phyloP scores from a whole-genome alignment of 805 yeast species.

The Cyberlindnera petersonii region DNA sequence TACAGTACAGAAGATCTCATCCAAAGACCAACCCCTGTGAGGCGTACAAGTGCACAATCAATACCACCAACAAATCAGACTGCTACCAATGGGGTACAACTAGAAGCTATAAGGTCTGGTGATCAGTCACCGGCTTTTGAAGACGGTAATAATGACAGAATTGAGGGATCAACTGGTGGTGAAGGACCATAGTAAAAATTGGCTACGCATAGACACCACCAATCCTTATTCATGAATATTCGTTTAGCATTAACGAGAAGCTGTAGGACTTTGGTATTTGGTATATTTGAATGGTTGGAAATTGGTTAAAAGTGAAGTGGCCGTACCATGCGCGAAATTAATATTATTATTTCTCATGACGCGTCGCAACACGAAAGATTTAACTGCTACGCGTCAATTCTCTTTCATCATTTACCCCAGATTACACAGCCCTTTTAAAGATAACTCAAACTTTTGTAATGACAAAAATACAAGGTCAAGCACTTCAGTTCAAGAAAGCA shows the following conservation, averaged over 20 bases:
- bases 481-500: slow-evolving; percentile 38
- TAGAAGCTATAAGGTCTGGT: slow-evolving; percentile 4
- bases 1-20: slow-evolving; percentile 20
- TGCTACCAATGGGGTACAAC: neutral
- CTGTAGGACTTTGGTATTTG: no score
- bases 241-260: no score
- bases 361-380: slow-evolving; percentile 5
- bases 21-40: slow-evolving; percentile 10
- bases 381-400: no score
- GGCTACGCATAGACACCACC: no score
- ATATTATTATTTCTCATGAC: neutral
- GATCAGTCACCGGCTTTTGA: slow-evolving; percentile 1
- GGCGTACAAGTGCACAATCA: slow-evolving; percentile 9
- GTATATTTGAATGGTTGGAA: neutral
- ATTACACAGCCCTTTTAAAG: neutral
- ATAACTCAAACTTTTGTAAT: slow-evolving; percentile 2
- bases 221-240: no score
- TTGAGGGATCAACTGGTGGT: neutral
- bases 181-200: neutral
- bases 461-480: slow-evolving; percentile 20
- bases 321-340: slow-evolving; percentile 1
- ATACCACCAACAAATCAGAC: neutral
- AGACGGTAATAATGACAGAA: neutral
- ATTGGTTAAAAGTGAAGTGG: neutral
- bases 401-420: no score